Evolutionary conservation across 257 asterid species (phyloP), one percentile per base, ranked within the genome.

Genomic region (Misopates orontium): DNA sequence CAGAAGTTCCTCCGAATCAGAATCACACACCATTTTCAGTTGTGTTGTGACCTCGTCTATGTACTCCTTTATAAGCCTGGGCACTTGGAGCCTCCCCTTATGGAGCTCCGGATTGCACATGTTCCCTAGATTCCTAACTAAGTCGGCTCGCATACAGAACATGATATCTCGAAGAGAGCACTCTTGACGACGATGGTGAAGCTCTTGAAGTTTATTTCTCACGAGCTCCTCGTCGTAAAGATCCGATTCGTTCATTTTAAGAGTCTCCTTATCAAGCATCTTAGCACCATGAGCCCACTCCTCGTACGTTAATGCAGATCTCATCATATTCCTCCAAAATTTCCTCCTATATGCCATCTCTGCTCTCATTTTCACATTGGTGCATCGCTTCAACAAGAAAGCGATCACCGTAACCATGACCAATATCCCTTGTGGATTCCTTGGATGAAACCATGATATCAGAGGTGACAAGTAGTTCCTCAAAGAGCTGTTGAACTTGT

Each of bases 261-360:
- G 88, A 16, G 91, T 82, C 69, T 88, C 97, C 55, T 78, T 94
- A 62, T 90, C 99, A 47, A 90, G 68, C 99, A 94, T 90, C 73
- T 79, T 85, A 16, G 99, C 91, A 28, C 95, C 97, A 75, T 94
- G 99, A 62, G 96, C 95, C 99, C 99, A 94, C 68, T 94, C 97
- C 71, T 94, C 99, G 50, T 94, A 94, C 3, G 90, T 94, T 53
- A 88, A 73, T n/a, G 97, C 97, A 50, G 86, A 68, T 42, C 89
- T 85, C 96, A 85, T 90, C 95, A 88, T 88, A 62, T 94, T 94
- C 80, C 95, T 83, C 99, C 99, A 93, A 67, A 93, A 90, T 42
- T 90, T 88, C 77, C 95, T 82, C 83, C 88, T 82, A 73, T 90
- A 90, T 1, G 90, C 97, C 97, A 90, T 86, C 78, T 93, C 94